Conservation (phyloP, 805 yeast species). For the Ogataea methylovora region DNA sequence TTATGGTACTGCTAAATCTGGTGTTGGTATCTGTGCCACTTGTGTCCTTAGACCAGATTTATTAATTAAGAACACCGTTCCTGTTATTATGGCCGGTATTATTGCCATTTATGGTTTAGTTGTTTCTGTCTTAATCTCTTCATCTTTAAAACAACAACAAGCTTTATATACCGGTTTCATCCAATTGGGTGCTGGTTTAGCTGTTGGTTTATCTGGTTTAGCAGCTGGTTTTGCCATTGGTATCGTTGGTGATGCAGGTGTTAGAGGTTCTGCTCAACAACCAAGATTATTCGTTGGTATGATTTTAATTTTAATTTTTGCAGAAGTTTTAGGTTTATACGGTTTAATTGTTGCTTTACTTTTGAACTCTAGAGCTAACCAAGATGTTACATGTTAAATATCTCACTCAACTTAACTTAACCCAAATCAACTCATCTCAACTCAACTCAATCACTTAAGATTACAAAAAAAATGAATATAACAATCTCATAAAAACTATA, state of each 20-base stretch:
- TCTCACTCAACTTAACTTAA: not conserved
- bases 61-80: slow-evolving; percentile 87
- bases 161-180: slow-evolving; percentile 96
- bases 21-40: slow-evolving; percentile 99
- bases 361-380: slow-evolving; percentile 95
- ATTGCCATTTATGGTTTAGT: slow-evolving; percentile 97
- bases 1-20: slow-evolving; percentile 98
- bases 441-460: not conserved
- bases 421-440: not conserved
- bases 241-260: slow-evolving; percentile 99
- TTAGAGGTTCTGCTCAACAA: slow-evolving; percentile 96
- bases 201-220: slow-evolving; percentile 94
- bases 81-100: slow-evolving; percentile 99
- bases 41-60: slow-evolving; percentile 96
- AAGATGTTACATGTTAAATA: slow-evolving; percentile 73
- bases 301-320: slow-evolving; percentile 97
- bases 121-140: slow-evolving; percentile 90
- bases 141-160: slow-evolving; percentile 80
- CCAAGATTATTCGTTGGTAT: slow-evolving; percentile 98
- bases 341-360: slow-evolving; percentile 97
- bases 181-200: slow-evolving; percentile 96
- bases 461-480: too few species aligned
- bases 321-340: slow-evolving; percentile 95
- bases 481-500: too few species aligned
- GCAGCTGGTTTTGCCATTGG: slow-evolving; percentile 99